Base-by-base conservation (phyloP, 495 filamentous ascomycete species). In the Annulohypoxylon maeteangense region DNA sequence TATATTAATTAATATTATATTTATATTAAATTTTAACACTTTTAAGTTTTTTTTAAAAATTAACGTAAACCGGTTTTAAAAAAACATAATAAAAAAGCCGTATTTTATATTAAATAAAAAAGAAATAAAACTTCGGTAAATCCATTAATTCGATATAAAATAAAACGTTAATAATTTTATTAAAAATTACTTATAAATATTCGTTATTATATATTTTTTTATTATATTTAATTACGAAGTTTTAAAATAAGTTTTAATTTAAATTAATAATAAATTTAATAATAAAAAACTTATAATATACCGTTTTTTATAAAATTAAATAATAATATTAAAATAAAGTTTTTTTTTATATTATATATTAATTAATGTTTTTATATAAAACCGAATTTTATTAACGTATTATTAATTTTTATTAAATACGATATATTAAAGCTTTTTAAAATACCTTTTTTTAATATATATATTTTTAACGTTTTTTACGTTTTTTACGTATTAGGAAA, bases 131-230 rank as follows among this genome's bases (percentile, higher is more conserved):
- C 45, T 11, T 48, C 23, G 12, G 12, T 25, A 48, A 25, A 3
- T 48, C 16, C 4, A 25, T 48, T 48, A 48, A 48, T 48, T 48
- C 12, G 12, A 48, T 48, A 48, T 48, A 48, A 48, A 48, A 48
- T 25, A 48, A 25, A 25, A 11, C 20, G 6, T 25, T 25, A 48
- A 48, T 25, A 22, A 48, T 48, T 48, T 48, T 8, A 48, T 48
- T 48, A 48, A 25, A 8, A 48, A 48, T 48, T 22, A 4, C 18
- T 48, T 48, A 25, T 48, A 48, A 48, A 48, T 48, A 48, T 20
- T 48, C 12, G 23, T 48, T 48, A 25, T 25, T 25, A 25, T 48
- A 48, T 25, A 48, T 48, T 48, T 48, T 11, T 4, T 25, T 25
- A 48, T 48, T 48, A 25, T 48, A 48, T 25, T 48, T 8, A 25